Evolutionary conservation across 352 stramenopile genomes (phyloP).

Genomic region (Pythium volutum): DNA sequence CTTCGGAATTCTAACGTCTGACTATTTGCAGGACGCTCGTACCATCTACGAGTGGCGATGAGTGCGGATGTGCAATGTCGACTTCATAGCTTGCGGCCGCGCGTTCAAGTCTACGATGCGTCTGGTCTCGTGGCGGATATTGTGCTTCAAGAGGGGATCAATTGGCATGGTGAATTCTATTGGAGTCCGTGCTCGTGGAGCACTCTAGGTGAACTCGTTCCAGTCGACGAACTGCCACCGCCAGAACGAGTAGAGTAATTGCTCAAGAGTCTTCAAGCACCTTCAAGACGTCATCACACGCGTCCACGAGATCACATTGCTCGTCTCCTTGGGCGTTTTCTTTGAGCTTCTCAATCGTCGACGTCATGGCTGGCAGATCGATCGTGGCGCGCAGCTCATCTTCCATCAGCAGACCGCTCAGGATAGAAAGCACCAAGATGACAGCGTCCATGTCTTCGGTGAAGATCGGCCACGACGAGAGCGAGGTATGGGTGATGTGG

Average conservation of each 20-base stretch:
- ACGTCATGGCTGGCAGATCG: background rate
- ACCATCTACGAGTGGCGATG: conserved; percentile 9
- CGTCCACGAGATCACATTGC: conserved; percentile 17
- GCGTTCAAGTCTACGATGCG: conserved; percentile 53
- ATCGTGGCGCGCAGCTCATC: conserved; percentile 4
- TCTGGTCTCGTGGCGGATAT: conserved; percentile 40
- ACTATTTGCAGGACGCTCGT: conserved; percentile 5
- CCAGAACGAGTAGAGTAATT: background rate
- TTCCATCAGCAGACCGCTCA: conserved; percentile 12
- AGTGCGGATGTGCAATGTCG: background rate
- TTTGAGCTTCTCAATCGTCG: conserved; percentile 9
- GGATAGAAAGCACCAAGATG: conserved; percentile 13
- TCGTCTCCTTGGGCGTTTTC: conserved; percentile 12
- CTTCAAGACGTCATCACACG: conserved; percentile 13
- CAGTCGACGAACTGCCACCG: background rate
- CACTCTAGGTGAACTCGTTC: conserved; percentile 24
- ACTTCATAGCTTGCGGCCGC: conserved; percentile 26
- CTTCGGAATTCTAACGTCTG: background rate
- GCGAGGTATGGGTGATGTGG: conserved; percentile 16
- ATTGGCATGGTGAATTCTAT: conserved; percentile 44
- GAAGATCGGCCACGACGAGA: conserved; percentile 23
- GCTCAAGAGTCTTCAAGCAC: background rate
- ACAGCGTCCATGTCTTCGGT: conserved; percentile 24
- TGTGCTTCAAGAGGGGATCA: conserved; percentile 13
- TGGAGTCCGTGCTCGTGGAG: conserved; percentile 55